Evolutionary conservation across 2,329 filamentous ascomycete species (phyloP).

Genomic region (Metarhizium brunneum): DNA sequence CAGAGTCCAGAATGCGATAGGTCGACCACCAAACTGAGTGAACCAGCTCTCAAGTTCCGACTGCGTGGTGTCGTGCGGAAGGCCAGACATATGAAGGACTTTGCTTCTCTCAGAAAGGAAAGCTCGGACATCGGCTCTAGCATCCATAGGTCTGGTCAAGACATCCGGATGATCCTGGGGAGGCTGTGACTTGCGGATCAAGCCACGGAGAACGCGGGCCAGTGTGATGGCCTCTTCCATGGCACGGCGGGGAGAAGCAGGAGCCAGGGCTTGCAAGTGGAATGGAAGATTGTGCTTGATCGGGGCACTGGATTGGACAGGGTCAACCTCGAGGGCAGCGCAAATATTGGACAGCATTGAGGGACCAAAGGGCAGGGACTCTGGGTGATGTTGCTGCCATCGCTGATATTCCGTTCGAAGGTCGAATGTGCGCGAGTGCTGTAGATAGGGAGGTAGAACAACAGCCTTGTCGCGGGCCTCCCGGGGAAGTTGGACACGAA

Average conservation of each 20-base stretch:
- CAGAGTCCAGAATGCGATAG: constrained; percentile 98
- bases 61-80: constrained; percentile 96
- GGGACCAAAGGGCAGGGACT: constrained; percentile 92
- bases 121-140: constrained; percentile 87
- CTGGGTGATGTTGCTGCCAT: constrained; percentile 97
- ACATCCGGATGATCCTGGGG: constrained; percentile 91
- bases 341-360: constrained; percentile 96
- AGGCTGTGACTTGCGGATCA: constrained; percentile 95
- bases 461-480: constrained; percentile 98
- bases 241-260: constrained; percentile 86
- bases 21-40: constrained; percentile 93
- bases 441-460: constrained; percentile 89
- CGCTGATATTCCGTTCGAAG: constrained; percentile 94
- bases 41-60: constrained; percentile 99
- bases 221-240: constrained; percentile 97
- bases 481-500: constrained; percentile 92
- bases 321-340: constrained; percentile 94
- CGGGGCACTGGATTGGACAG: constrained; percentile 91
- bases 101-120: constrained; percentile 96
- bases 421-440: constrained; percentile 96
- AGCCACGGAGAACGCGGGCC: constrained; percentile 79
- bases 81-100: constrained; percentile 92
- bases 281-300: constrained; percentile 99
- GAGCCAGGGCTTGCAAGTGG: constrained; percentile 90
- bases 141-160: constrained; percentile 90